Evolutionary conservation across 2,329 filamentous ascomycete species (phyloP), one percentile per base, ranked within the genome.

Genomic region (Penicillium glabrum): DNA sequence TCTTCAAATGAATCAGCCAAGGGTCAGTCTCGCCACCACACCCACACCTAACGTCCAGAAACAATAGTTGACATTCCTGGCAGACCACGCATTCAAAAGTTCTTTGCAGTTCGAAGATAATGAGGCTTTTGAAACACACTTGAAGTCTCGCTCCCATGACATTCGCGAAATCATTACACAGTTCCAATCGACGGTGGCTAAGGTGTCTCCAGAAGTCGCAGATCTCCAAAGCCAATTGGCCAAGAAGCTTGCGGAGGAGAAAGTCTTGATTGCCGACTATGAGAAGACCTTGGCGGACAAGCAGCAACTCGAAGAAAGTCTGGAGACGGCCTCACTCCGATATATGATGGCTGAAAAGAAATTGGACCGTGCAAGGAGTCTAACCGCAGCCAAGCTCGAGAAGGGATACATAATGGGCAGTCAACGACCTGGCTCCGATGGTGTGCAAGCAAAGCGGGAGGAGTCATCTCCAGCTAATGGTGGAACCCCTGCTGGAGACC

Each of bases 311-410:
- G 91, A 91, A 46, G 90, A 95, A 68, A 89, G 93, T 60, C 81
- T 98, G 21, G 93, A 98, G 70, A 88, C 86, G 33, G 95, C 93
- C 16, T 96, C 92, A 5, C 81, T 96, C 57, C 86, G 95, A 62
- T 98, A 96, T 69, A 91, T 98, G 79, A 90, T 96, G 65, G 95
- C 95, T 0, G 95, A 99, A 73, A 96, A 96, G 79, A 95, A 92
- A 72, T 81, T 98, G 51, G 95, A 99, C 72, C 86, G 95, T 44
- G 86, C 89, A 24, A 93, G 91, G 75, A 99, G 95, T 70, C 79
- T 87, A 16, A 92, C 96, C 56, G 92, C 97, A 1, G 90, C 93
- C 60, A 96, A 96, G 72, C 77, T 99, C 58, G 95, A 98, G 72
- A 89, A 91, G 67, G 91, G 96, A 75, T 92, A 93, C 31, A 84